These are phyloP conservation scores for Phaseolus lunatus DNA, from an alignment of 306 rosid species.

Conservation along the genomic window DNA sequence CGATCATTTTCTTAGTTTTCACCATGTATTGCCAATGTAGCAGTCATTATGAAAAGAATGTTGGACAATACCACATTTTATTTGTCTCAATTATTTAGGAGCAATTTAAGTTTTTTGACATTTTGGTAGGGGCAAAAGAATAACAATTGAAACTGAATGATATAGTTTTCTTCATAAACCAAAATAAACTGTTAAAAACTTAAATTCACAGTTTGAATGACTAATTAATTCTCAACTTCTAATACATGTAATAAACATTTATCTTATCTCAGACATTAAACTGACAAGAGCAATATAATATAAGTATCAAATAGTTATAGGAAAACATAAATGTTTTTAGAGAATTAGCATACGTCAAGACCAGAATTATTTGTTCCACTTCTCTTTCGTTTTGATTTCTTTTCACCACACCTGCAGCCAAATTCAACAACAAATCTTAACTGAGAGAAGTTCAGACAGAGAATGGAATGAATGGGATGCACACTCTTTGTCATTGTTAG, in stretches of 20 bases:
- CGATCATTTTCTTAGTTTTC: not conserved
- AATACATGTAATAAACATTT: not conserved
- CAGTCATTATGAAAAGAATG: not conserved
- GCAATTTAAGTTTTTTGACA: slow-evolving; percentile 1
- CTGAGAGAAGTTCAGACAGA: slow-evolving; percentile 18
- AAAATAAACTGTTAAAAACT: slow-evolving; percentile 17
- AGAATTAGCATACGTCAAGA: slow-evolving; percentile 47
- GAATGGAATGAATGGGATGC: not conserved
- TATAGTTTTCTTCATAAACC: slow-evolving; percentile 27
- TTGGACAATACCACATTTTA: not conserved
- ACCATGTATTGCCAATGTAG: not conserved
- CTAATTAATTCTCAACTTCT: slow-evolving; percentile 18
- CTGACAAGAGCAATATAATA: not conserved
- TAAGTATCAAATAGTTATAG: slow-evolving; percentile 26
- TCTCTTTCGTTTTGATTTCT: slow-evolving; percentile 48
- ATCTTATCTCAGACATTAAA: slow-evolving; percentile 2
- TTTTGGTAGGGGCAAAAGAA: not conserved
- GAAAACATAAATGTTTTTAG: slow-evolving; percentile 36
- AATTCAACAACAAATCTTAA: slow-evolving; percentile 35
- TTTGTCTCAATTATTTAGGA: slow-evolving; percentile 5
- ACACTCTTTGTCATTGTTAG: slow-evolving; percentile 1
- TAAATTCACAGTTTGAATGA: not conserved
- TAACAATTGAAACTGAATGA: slow-evolving; percentile 20
- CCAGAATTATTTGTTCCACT: slow-evolving; percentile 27
- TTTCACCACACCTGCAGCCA: slow-evolving; percentile 28